phyloP scores from a whole-genome alignment of 495 filamentous ascomycete species.

The Aspergillus indologenus region DNA sequence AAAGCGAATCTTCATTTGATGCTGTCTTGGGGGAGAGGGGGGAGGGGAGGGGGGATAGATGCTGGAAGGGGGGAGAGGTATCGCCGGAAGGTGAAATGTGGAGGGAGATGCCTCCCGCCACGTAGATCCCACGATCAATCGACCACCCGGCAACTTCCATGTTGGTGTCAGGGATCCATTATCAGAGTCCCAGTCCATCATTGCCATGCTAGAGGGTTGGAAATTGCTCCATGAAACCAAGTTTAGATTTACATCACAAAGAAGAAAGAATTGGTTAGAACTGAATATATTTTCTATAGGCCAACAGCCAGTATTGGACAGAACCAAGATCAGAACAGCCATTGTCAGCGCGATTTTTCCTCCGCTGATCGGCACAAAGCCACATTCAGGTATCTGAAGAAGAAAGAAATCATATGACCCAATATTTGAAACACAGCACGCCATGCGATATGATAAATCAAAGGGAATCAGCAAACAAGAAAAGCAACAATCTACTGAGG shows the following conservation, averaged over 20 bases:
- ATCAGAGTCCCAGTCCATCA: too few species aligned
- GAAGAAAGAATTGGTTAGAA: not conserved
- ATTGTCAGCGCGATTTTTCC: constrained; percentile 16
- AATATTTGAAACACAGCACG: constrained; percentile 22
- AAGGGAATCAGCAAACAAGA: constrained; percentile 8
- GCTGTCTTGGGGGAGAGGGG: too few species aligned
- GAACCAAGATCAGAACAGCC: constrained; percentile 11
- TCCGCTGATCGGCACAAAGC: constrained; percentile 10
- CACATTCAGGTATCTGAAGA: constrained; percentile 6
- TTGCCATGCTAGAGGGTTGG: too few species aligned
- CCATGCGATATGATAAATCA: constrained; percentile 26
- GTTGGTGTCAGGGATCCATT: too few species aligned
- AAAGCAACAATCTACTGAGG: constrained; percentile 18
- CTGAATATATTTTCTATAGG: not conserved
- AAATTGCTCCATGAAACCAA: too few species aligned
- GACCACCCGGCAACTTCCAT: too few species aligned
- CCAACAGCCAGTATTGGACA: not conserved
- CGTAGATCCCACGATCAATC: too few species aligned
- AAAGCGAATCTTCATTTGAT: too few species aligned
- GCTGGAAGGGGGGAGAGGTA: too few species aligned
- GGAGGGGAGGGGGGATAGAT: too few species aligned
- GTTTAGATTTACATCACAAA: not conserved
- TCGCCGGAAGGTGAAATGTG: too few species aligned
- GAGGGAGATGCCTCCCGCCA: too few species aligned
- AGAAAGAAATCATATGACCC: constrained; percentile 17